These are phyloP conservation scores for Penicillium mononematosum DNA, from an alignment of 495 filamentous ascomycete genomes.

Conservation along the genomic window DNA sequence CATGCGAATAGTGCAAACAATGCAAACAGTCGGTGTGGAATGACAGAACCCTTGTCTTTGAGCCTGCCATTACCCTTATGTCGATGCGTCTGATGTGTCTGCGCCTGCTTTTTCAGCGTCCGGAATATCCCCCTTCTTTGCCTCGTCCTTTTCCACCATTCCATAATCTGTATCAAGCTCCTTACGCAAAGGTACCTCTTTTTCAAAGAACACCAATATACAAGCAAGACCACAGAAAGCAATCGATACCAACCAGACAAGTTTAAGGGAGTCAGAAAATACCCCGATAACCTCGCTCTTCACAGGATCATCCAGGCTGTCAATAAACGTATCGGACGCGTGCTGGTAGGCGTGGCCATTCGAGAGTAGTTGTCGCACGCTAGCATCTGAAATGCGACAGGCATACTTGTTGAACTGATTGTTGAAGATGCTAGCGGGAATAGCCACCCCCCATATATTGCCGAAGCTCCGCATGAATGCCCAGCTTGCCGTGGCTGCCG, in stretches of 20 bases:
- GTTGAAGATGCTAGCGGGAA: constrained; percentile 9
- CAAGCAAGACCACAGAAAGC: constrained; percentile 9
- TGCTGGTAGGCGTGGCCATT: constrained; percentile 5
- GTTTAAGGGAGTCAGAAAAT: constrained; percentile 9
- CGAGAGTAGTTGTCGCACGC: neutral
- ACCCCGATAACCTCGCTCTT: constrained; percentile 1
- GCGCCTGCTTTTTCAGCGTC: too few relatives aligned
- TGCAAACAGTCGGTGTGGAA: too few relatives aligned
- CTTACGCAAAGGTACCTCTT: constrained; percentile 13
- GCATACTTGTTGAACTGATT: neutral
- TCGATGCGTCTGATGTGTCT: neutral
- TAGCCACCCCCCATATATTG: constrained; percentile 4
- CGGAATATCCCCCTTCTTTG: too few relatives aligned
- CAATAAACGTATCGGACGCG: neutral
- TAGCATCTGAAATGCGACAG: neutral
- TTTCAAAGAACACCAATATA: constrained; percentile 7
- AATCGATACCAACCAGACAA: constrained; percentile 12
- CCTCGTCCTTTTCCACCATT: too few relatives aligned
- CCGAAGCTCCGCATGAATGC: constrained; percentile 3
- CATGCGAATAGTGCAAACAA: too few relatives aligned
- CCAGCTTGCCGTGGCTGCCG: neutral
- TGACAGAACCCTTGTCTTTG: too few relatives aligned
- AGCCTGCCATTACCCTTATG: too few relatives aligned
- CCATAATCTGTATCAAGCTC: constrained; percentile 17
- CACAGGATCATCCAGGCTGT: neutral